Percentiles rank a stretch among this genome's conserved stretches.
Evolutionary conservation across 495 filamentous ascomycete species (phyloP).

Genomic region (Daldinia decipiens): DNA sequence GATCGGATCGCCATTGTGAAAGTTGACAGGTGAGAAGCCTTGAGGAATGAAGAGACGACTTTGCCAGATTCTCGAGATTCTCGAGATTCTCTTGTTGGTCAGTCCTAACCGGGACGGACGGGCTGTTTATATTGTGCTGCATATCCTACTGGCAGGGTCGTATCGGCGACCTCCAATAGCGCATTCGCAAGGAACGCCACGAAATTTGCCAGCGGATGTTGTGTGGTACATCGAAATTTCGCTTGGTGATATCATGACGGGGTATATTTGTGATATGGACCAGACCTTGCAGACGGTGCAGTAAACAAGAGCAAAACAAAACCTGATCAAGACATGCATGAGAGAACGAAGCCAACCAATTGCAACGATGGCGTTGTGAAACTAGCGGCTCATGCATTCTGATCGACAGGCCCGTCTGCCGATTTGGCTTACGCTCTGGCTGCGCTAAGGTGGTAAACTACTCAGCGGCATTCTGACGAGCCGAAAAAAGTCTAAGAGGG

Average conservation of each 20-base stretch:
- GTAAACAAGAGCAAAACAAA: slow-evolving; percentile 34
- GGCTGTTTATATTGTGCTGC: slow-evolving; percentile 37
- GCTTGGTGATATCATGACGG: slow-evolving; percentile 40
- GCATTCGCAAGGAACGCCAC: slow-evolving; percentile 29
- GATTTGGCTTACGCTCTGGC: slow-evolving; percentile 20
- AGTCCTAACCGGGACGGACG: slow-evolving; percentile 6
- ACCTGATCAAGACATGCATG: slow-evolving; percentile 28
- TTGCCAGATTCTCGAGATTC: slow-evolving; percentile 1
- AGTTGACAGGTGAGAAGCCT: slow-evolving; percentile 7
- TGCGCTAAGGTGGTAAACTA: slow-evolving; percentile 23
- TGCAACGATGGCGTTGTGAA: slow-evolving; percentile 14
- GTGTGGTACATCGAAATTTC: slow-evolving; percentile 33
- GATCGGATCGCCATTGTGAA: slow-evolving; percentile 39
- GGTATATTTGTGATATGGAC: slow-evolving; percentile 27
- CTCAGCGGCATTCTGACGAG: slow-evolving; percentile 28
- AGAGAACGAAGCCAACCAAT: slow-evolving; percentile 29
- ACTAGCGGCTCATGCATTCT: slow-evolving; percentile 39
- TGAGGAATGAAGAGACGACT: slow-evolving; percentile 21
- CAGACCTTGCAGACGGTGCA: slow-evolving; percentile 32
- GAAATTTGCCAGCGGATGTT: slow-evolving; percentile 15
- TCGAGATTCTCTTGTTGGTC: not conserved
- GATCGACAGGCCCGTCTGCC: slow-evolving; percentile 44
- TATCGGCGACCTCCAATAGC: slow-evolving; percentile 30
- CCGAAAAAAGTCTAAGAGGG: slow-evolving; percentile 14
- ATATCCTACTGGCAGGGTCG: slow-evolving; percentile 32